These are phyloP conservation scores for Cetradonia linearis DNA, from an alignment of 495 filamentous ascomycete species.

Conservation along the genomic window DNA sequence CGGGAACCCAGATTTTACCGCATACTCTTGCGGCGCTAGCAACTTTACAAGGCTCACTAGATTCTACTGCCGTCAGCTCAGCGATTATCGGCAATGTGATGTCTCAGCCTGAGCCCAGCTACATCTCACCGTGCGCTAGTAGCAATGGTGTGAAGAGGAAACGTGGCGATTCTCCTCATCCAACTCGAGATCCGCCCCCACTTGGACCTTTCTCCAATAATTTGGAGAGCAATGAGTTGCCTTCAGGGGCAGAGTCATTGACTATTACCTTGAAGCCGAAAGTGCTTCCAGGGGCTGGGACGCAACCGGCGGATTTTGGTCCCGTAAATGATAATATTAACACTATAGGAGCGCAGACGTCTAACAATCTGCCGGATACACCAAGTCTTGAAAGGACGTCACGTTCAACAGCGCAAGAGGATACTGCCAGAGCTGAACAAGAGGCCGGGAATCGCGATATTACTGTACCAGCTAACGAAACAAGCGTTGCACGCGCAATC, in stretches of 20 bases:
- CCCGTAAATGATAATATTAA: neutral
- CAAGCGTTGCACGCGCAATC: neutral
- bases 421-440: no score
- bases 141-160: conserved; percentile 5
- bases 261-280: neutral
- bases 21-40: neutral
- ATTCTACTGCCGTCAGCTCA: no score
- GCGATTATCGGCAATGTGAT: neutral
- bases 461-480: neutral
- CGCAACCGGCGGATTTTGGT: neutral
- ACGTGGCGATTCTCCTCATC: conserved; percentile 8
- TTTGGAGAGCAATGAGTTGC: neutral
- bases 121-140: neutral
- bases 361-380: neutral
- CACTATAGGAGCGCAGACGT: neutral
- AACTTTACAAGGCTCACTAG: no score
- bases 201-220: neutral
- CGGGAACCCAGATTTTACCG: neutral
- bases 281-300: neutral
- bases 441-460: no score
- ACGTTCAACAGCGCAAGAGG: neutral
- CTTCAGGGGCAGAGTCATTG: neutral
- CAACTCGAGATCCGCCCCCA: neutral
- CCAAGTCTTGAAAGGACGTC: neutral
- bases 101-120: neutral